These are phyloP conservation scores for Rhododendron williamsianum DNA, from an alignment of 148 eudicot genomes.

Conservation along the genomic window DNA sequence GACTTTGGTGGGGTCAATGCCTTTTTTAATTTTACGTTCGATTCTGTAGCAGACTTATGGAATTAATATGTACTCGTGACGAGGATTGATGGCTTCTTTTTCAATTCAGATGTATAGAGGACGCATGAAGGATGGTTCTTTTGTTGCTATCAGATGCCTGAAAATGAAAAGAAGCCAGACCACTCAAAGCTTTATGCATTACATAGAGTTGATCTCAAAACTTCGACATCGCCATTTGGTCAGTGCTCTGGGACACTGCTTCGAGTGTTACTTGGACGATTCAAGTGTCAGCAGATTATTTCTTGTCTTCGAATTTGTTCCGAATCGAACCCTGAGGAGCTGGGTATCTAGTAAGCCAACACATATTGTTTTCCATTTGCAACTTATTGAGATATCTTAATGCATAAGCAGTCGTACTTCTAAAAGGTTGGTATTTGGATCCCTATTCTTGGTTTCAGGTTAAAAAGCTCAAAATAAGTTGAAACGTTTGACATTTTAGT, in stretches of 20 bases:
- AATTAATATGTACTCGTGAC: neutral
- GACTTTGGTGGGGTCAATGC: neutral
- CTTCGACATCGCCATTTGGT: constrained; percentile 85
- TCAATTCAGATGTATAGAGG: constrained; percentile 76
- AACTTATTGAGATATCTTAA: neutral
- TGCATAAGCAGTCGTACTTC: neutral
- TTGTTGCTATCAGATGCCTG: constrained; percentile 69
- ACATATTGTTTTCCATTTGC: neutral
- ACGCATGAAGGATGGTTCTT: constrained; percentile 57
- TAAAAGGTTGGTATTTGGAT: neutral
- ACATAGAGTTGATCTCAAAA: constrained; percentile 67
- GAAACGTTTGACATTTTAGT: neutral
- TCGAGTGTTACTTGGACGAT: constrained; percentile 87
- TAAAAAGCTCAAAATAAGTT: neutral
- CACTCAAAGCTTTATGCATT: constrained; percentile 55
- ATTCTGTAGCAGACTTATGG: neutral
- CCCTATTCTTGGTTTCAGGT: neutral
- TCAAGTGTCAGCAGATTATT: constrained; percentile 89
- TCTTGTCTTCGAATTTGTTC: constrained; percentile 74
- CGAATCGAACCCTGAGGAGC: constrained; percentile 73
- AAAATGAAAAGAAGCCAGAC: constrained; percentile 52
- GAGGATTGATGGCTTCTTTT: neutral
- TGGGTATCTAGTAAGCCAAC: constrained; percentile 70
- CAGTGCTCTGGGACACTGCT: constrained; percentile 88
- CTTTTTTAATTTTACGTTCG: neutral